These are phyloP conservation scores for Penicillium longicatenatum DNA, from an alignment of 495 filamentous ascomycete genomes.

Conservation along the genomic window DNA sequence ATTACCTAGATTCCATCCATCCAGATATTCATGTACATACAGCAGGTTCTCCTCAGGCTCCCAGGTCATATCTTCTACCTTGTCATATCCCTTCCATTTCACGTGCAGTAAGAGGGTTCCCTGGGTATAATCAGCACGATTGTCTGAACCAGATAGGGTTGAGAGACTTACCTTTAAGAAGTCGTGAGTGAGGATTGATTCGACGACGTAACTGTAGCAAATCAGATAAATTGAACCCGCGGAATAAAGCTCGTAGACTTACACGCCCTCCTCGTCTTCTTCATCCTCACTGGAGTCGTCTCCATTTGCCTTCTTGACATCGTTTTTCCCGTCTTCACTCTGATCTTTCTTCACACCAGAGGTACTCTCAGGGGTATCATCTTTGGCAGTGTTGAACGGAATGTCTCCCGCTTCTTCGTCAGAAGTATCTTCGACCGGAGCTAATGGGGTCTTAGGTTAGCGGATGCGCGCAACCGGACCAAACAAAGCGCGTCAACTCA, in stretches of 20 bases:
- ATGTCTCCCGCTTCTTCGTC: slow-evolving; percentile 52
- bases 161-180: slow-evolving; percentile 34
- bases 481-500: slow-evolving; percentile 31
- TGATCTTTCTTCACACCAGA: not conserved
- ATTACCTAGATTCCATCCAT: too few relatives aligned
- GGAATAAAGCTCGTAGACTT: slow-evolving; percentile 13
- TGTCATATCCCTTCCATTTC: slow-evolving; percentile 66
- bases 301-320: not conserved
- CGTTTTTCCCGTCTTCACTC: not conserved
- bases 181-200: slow-evolving; percentile 55
- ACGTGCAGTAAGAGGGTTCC: slow-evolving; percentile 50
- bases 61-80: slow-evolving; percentile 57
- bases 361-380: slow-evolving; percentile 15
- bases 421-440: slow-evolving; percentile 43
- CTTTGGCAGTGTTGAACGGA: slow-evolving; percentile 34
- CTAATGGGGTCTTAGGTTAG: slow-evolving; percentile 26
- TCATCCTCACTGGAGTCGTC: slow-evolving; percentile 19
- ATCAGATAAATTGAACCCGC: slow-evolving; percentile 31
- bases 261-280: slow-evolving; percentile 46
- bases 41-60: slow-evolving; percentile 60
- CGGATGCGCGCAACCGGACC: slow-evolving; percentile 9
- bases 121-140: slow-evolving; percentile 31
- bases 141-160: not conserved
- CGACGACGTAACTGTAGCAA: slow-evolving; percentile 57
- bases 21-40: slow-evolving; percentile 28